phyloP scores from a whole-genome alignment of 2,329 filamentous ascomycete species.

The Polychaeton citri region DNA sequence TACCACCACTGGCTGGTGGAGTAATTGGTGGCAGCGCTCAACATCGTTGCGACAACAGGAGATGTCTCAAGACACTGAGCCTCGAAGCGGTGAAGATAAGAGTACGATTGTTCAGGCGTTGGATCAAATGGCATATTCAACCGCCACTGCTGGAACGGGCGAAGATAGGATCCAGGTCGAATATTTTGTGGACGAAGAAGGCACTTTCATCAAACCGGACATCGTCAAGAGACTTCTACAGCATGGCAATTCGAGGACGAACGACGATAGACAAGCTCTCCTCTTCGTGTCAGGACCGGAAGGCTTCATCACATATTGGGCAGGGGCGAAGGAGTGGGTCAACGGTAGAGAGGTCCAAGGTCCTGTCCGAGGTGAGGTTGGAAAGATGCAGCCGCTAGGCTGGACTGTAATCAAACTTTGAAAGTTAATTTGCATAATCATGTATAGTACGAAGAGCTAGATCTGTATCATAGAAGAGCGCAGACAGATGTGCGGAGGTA shows the following conservation, averaged over 20 bases:
- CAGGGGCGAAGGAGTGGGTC: constrained; percentile 66
- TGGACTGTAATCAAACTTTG: constrained; percentile 49
- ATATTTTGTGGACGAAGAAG: constrained; percentile 75
- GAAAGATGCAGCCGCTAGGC: constrained; percentile 42
- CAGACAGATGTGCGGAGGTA: no score
- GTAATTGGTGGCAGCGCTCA: constrained; percentile 8
- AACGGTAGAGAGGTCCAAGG: constrained; percentile 64
- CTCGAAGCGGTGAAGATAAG: constrained; percentile 14
- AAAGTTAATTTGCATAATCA: no score
- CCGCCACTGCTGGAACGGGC: background rate
- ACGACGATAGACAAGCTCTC: constrained; percentile 26
- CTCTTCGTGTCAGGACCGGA: constrained; percentile 80
- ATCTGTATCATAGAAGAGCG: no score
- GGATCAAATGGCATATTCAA: constrained; percentile 40
- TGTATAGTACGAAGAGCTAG: no score
- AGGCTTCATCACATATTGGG: constrained; percentile 71
- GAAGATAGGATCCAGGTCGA: constrained; percentile 44
- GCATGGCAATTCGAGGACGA: constrained; percentile 13
- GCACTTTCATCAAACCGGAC: constrained; percentile 43
- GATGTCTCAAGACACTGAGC: constrained; percentile 1
- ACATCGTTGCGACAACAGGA: constrained; percentile 1
- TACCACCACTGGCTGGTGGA: constrained; percentile 2
- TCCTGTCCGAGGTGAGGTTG: constrained; percentile 54
- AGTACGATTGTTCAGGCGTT: constrained; percentile 50
- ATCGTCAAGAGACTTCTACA: constrained; percentile 20